Percentiles rank a stretch among this genome's conserved stretches.
Conservation (phyloP, 1,284 basidiomycete species). For the Ustilago trichophora region DNA sequence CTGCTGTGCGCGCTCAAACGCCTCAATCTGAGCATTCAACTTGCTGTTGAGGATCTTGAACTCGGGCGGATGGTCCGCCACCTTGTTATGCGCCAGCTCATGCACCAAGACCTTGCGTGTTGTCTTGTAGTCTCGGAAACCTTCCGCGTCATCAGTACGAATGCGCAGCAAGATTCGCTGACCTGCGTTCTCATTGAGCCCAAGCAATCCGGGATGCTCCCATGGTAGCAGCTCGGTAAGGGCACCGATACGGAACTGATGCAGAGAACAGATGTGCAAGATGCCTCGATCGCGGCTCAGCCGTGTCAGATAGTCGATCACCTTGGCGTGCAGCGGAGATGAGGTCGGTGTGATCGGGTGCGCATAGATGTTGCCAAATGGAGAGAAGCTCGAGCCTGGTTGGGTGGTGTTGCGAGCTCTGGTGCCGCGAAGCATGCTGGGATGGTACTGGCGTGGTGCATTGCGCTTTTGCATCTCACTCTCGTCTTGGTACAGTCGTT, state of each 20-base stretch:
- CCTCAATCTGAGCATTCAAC: slow-evolving; percentile 58
- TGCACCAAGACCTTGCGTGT: slow-evolving; percentile 58
- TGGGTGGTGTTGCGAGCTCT: slow-evolving; percentile 38
- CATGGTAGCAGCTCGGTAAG: slow-evolving; percentile 61
- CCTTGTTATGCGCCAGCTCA: slow-evolving; percentile 60
- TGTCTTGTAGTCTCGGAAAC: slow-evolving; percentile 60
- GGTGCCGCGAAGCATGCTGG: slow-evolving; percentile 52
- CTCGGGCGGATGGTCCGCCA: slow-evolving; percentile 56
- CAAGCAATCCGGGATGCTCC: slow-evolving; percentile 56
- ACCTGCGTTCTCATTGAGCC: slow-evolving; percentile 61
- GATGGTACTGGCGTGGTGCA: slow-evolving; percentile 52
- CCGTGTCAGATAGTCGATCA: slow-evolving; percentile 43
- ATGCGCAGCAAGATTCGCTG: slow-evolving; percentile 56
- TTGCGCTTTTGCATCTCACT: slow-evolving; percentile 36
- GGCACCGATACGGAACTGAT: slow-evolving; percentile 47
- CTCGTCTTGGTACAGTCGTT: slow-evolving; percentile 23
- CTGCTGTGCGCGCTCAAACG: slow-evolving; percentile 36
- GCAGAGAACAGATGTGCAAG: slow-evolving; percentile 56
- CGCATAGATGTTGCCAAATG: slow-evolving; percentile 41
- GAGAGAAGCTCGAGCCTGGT: slow-evolving; percentile 13
- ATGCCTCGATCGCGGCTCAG: slow-evolving; percentile 54
- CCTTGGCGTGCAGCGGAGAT: slow-evolving; percentile 27
- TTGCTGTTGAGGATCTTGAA: slow-evolving; percentile 62
- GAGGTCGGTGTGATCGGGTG: slow-evolving; percentile 37
- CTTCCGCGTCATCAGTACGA: slow-evolving; percentile 57